These are phyloP conservation scores for Colletotrichum ledebouriae DNA, from an alignment of 2,329 filamentous ascomycete species.

Conservation along the genomic window DNA sequence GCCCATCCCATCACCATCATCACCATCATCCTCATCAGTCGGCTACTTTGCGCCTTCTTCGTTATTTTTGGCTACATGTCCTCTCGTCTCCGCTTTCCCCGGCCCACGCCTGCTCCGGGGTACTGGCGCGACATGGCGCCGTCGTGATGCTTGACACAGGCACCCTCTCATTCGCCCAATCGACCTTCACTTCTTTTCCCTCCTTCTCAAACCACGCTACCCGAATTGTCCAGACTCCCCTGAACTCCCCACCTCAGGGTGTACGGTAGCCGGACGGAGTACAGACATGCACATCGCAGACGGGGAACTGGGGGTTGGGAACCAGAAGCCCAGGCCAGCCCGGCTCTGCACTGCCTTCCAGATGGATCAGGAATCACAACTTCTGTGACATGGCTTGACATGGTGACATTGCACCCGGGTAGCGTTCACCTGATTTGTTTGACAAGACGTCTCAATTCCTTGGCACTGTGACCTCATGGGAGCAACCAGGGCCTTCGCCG, in stretches of 20 bases:
- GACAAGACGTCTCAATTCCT: slow-evolving; percentile 42
- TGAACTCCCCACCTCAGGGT: background rate
- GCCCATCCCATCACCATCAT: background rate
- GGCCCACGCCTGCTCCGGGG: slow-evolving; percentile 35
- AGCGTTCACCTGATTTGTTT: slow-evolving; percentile 35
- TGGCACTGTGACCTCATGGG: slow-evolving; percentile 35
- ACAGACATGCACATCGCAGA: background rate
- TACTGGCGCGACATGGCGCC: slow-evolving; percentile 37
- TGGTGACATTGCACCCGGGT: slow-evolving; percentile 24
- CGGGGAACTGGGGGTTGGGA: background rate
- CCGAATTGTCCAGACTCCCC: slow-evolving; percentile 8
- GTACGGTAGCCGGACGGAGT: background rate
- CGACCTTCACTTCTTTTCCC: slow-evolving; percentile 1
- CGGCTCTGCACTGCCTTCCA: slow-evolving; percentile 35
- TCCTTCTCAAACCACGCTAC: slow-evolving; percentile 2
- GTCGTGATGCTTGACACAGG: slow-evolving; percentile 37
- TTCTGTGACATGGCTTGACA: slow-evolving; percentile 40
- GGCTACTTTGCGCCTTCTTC: slow-evolving; percentile 18
- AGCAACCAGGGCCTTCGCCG: slow-evolving; percentile 20
- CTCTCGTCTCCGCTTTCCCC: slow-evolving; percentile 28
- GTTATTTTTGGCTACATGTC: slow-evolving; percentile 30
- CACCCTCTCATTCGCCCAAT: slow-evolving; percentile 16
- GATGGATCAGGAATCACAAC: slow-evolving; percentile 30
- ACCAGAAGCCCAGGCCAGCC: background rate
- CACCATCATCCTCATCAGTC: slow-evolving; percentile 24